phyloP scores from a whole-genome alignment of 148 eudicot genomes.

The Chenopodium album region DNA sequence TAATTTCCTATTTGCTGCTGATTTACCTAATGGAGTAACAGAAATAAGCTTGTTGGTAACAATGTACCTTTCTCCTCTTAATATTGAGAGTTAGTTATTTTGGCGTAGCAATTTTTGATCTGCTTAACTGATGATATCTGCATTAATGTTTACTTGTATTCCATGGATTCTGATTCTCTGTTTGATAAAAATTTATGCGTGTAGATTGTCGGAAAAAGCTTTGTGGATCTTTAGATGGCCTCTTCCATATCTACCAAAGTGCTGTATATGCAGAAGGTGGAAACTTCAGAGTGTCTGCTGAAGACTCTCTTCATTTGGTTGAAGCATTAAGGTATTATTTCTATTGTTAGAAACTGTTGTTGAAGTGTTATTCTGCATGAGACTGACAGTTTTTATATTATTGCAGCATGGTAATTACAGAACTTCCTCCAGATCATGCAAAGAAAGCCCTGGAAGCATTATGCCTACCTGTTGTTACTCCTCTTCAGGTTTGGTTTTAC shows the following conservation, averaged over 20 bases:
- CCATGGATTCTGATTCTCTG: not conserved
- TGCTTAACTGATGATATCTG: not conserved
- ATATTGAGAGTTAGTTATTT: not conserved
- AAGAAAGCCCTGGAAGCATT: slow-evolving; percentile 88
- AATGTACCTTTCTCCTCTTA: no score
- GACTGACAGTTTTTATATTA: slow-evolving; percentile 29
- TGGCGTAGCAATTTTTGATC: not conserved
- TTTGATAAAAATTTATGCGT: slow-evolving; percentile 23
- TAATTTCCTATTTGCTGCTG: not conserved
- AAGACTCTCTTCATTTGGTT: slow-evolving; percentile 91
- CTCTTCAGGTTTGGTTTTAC: slow-evolving; percentile 69
- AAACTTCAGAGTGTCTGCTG: slow-evolving; percentile 86
- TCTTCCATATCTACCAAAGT: slow-evolving; percentile 88
- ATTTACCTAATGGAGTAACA: not conserved
- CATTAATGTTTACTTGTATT: not conserved
- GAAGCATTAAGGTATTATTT: slow-evolving; percentile 85
- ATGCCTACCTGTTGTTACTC: slow-evolving; percentile 86
- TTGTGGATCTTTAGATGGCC: slow-evolving; percentile 90
- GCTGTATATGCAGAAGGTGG: slow-evolving; percentile 84
- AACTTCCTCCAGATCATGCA: slow-evolving; percentile 97
- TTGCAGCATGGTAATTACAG: slow-evolving; percentile 89
- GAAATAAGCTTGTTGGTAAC: not conserved
- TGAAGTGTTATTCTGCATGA: not conserved
- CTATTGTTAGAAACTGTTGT: slow-evolving; percentile 1
- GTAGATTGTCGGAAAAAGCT: slow-evolving; percentile 91